Evolutionary conservation across 2,329 filamentous ascomycete genomes (phyloP), one percentile per base, ranked within the genome.

Genomic region (Fusarium setosum): DNA sequence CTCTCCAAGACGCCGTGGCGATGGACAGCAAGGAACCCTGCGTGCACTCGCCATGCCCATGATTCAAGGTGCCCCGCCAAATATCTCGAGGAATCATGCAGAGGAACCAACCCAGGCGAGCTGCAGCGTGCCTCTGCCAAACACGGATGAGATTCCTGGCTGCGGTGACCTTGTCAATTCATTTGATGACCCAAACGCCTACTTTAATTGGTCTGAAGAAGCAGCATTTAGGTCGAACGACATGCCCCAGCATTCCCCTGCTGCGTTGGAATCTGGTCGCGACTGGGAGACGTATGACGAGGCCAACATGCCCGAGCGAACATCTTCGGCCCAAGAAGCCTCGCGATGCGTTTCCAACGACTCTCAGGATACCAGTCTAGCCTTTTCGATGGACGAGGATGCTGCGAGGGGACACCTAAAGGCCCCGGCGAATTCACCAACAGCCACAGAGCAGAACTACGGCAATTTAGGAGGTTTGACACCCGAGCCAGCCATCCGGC

Each of bases 1-100:
- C 69, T 91, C 90, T 1, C 89, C 89, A 18, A 82, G 83, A 20
- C 78, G 79, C 17, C 41, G 42, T 32, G 15, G 21, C 7, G 41
- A 48, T 6, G 13, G 34, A 2, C 37, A 34, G n/a, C 44, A 40
- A 15, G 26, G 21, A 18, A 15, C 13, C 13, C n/a, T 45, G 21
- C 20, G 17, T 17, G 31, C 18, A n/a, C 12, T 34, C 12, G 26
- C 40, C n/a, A 20, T 37, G 23, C 31, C 51, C 15, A 29, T 29
- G 12, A 29, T 56, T 8, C 59, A 59, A 18, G 34, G 47, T 7
- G 1, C 29, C 9, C 37, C 55, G 38, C 18, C 34, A 23, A 41
- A 56, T 15, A 23, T 21, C 13, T 44, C 59, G 23, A 29, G 24
- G 13, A 50, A 31, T 10, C 18, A 23, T 32, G 21, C 8, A n/a